Percentiles rank a stretch among this genome's conserved stretches.
Evolutionary conservation across 805 yeast species (phyloP).

Genomic region (Cyberlindnera meyerae): DNA sequence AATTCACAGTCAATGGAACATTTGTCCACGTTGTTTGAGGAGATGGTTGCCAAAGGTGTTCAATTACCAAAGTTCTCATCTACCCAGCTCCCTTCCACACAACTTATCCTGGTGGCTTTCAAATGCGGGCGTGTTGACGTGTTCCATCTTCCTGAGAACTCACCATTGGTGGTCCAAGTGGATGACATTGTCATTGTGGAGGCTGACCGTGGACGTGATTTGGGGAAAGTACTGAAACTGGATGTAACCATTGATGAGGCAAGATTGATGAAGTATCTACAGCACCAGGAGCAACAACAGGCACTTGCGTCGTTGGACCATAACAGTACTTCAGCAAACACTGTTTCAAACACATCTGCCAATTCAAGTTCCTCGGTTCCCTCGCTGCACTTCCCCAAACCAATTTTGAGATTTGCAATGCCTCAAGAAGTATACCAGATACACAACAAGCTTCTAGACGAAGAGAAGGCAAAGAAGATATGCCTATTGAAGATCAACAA

Average conservation of each 20-base stretch:
- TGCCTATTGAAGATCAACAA: constrained; percentile 24
- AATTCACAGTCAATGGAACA: constrained; percentile 10
- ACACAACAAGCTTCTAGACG: constrained; percentile 62
- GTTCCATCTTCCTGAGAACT: constrained; percentile 48
- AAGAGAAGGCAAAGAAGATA: constrained; percentile 49
- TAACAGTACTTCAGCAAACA: constrained; percentile 3
- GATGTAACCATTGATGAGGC: constrained; percentile 61
- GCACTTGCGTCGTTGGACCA: constrained; percentile 32
- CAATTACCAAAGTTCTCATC: constrained; percentile 22
- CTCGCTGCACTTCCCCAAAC: constrained; percentile 53
- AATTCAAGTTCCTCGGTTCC: too few relatives aligned
- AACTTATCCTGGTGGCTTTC: constrained; percentile 63
- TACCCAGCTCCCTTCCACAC: constrained; percentile 24
- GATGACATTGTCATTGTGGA: constrained; percentile 73
- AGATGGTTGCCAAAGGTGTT: constrained; percentile 13
- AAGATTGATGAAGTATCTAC: constrained; percentile 64
- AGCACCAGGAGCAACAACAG: constrained; percentile 66
- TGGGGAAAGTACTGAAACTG: constrained; percentile 71
- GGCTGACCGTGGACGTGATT: constrained; percentile 80
- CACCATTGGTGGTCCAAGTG: constrained; percentile 36
- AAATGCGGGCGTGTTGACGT: constrained; percentile 79
- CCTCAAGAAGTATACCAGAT: constrained; percentile 64
- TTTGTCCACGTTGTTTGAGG: constrained; percentile 9
- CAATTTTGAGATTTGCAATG: constrained; percentile 69
- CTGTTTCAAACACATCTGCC: too few relatives aligned